Evolutionary conservation across 306 rosid species (phyloP).

Genomic region (Dryas octopetala): DNA sequence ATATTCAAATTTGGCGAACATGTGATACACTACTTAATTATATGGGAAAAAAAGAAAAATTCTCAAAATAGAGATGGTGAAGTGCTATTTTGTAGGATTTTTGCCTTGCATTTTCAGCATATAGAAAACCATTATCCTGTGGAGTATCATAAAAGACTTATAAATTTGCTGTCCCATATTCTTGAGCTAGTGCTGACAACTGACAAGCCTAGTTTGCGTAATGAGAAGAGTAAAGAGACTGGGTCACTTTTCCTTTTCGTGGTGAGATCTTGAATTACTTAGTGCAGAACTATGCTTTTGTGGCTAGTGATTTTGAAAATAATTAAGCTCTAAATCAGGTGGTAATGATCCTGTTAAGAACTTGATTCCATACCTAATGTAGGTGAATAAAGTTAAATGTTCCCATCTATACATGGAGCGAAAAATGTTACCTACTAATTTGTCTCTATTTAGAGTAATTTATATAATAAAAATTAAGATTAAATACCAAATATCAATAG

Average conservation of each 20-base stretch:
- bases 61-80: too few species aligned
- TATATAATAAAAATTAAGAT: not conserved
- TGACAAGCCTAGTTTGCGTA: slow-evolving; percentile 13
- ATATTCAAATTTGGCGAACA: too few species aligned
- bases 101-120: not conserved
- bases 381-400: not conserved
- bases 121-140: not conserved
- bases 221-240: not conserved
- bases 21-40: too few species aligned
- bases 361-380: slow-evolving; percentile 7
- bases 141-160: not conserved
- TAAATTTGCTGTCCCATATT: not conserved
- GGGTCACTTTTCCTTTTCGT: not conserved
- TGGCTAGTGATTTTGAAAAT: not conserved
- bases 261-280: slow-evolving; percentile 2
- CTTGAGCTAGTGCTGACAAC: not conserved
- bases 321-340: slow-evolving; percentile 29
- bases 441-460: not conserved
- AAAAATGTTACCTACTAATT: slow-evolving; percentile 15
- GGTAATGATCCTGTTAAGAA: slow-evolving; percentile 38
- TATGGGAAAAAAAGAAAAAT: too few species aligned
- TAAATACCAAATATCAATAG: too few species aligned
- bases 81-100: not conserved
- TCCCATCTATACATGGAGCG: slow-evolving; percentile 2
- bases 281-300: not conserved